Percentiles rank a stretch among this genome's conserved stretches.
Evolutionary conservation across 768 basidiomycete species (phyloP).

Genomic region (Lenzites betulinus): DNA sequence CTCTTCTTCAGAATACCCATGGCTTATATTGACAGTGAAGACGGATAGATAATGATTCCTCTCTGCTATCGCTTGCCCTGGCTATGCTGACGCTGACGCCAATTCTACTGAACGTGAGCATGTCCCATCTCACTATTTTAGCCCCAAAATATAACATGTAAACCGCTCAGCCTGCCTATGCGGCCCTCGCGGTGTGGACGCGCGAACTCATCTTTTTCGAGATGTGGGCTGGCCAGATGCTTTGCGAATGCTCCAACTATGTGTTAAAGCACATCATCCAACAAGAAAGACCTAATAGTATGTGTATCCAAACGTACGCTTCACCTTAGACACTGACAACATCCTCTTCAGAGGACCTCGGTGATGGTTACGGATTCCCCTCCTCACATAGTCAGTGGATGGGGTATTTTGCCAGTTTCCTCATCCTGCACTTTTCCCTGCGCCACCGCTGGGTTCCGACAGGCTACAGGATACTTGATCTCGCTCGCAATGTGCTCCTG

Average conservation of each 20-base stretch:
- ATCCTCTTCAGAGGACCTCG: slow-evolving; percentile 48
- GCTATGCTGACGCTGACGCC: slow-evolving; percentile 38
- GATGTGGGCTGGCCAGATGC: slow-evolving; percentile 83
- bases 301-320: slow-evolving; percentile 23
- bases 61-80: slow-evolving; percentile 29
- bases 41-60: slow-evolving; percentile 34
- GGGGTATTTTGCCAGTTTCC: slow-evolving; percentile 82
- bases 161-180: slow-evolving; percentile 67
- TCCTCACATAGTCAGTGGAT: slow-evolving; percentile 91
- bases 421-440: slow-evolving; percentile 71
- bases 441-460: slow-evolving; percentile 64
- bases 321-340: background rate
- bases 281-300: slow-evolving; percentile 69
- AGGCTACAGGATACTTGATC: slow-evolving; percentile 53
- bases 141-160: background rate
- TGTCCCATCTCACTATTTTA: background rate
- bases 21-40: slow-evolving; percentile 7
- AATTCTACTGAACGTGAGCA: slow-evolving; percentile 34
- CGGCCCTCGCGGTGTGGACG: slow-evolving; percentile 69
- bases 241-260: slow-evolving; percentile 70
- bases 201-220: slow-evolving; percentile 78
- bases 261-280: slow-evolving; percentile 67
- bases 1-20: background rate
- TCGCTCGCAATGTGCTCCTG: slow-evolving; percentile 46
- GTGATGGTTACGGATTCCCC: slow-evolving; percentile 82